These are phyloP conservation scores for Alternaria sp. DNA, from an alignment of 2,329 filamentous ascomycete genomes.

Conservation along the genomic window DNA sequence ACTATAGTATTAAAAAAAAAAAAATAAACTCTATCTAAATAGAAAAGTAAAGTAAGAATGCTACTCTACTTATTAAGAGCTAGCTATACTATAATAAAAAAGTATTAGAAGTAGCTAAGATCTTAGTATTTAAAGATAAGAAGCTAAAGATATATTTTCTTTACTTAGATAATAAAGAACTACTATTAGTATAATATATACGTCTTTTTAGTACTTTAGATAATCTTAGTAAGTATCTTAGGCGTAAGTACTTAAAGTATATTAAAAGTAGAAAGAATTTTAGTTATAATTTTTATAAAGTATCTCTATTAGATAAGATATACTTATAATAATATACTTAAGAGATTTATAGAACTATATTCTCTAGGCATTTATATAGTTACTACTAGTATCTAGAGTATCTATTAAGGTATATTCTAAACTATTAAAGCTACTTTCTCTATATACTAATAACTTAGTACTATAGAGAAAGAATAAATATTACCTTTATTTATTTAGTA, in stretches of 20 bases:
- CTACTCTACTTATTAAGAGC: conserved; percentile 5
- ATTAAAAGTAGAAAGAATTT: background rate
- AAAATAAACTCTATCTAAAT: conserved; percentile 1
- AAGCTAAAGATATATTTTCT: conserved; percentile 23
- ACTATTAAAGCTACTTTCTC: background rate
- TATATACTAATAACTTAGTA: background rate
- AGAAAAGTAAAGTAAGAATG: background rate
- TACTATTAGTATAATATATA: conserved; percentile 6
- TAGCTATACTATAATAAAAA: conserved; percentile 8
- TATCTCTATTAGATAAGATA: conserved; percentile 8
- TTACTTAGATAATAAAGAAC: conserved; percentile 17
- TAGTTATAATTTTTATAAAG: conserved; percentile 11
- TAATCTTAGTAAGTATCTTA: conserved; percentile 23
- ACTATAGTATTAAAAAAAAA: conserved; percentile 17
- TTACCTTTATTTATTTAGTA: background rate
- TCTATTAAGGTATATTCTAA: background rate
- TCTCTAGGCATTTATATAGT: conserved; percentile 1
- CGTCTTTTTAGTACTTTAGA: conserved; percentile 12
- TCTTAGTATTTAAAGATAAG: conserved; percentile 16
- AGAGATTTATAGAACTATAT: conserved; percentile 7
- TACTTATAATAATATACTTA: conserved; percentile 9
- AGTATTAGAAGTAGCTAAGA: conserved; percentile 18
- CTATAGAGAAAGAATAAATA: background rate
- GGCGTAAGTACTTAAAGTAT: conserved; percentile 13
- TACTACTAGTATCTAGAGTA: background rate